Base-by-base conservation (phyloP, 1,284 basidiomycete genomes). In the Pascua guehoae region DNA sequence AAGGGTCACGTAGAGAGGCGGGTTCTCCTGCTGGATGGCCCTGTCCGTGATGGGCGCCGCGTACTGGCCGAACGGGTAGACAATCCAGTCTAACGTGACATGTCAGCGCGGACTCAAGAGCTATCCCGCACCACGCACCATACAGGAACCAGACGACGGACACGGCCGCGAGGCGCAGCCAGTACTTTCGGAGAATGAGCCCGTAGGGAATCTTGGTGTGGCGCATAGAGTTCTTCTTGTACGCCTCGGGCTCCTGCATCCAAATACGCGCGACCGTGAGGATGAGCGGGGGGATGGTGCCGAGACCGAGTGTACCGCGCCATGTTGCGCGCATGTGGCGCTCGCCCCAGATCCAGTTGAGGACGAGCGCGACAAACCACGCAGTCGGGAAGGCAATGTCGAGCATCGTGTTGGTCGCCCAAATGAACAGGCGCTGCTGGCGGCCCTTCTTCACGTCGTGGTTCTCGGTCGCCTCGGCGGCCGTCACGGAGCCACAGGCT, bases 251-350 rank as follows among this genome's bases (percentile, higher is more conserved):
- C 74, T 96, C 90, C 38, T 85, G 79, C 88, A 96, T 94, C 58
- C 81, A 83, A 56, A 90, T 70, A 63, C 94, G 90, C 88, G 92
- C 96, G 53, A 92, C 70, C 69, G 95, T 85, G 43, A 95, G 60
- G 49, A 84, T 79, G 8, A 86, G 66, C 5, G 93, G 91, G 24
- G 92, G 91, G 51, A 96, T 74, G 43, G 87, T 79, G 45, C 93
- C 94, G 12, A 97, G 81, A n/a, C 90, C 91, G 37, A 97, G 83
- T 5, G 90, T 88, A 41, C 92, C 73, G 53, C 94, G 87, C 93
- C 91, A 95, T 5, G 90, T 88, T 10, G 86, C 87, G 37, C 88
- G 84, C 37, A 94, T 83, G 69, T 93, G 90, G 62, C 88, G 73
- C 56, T 85, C 76, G 41, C 90, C 88, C 62, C 88, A 89, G 84